A percentile compares a stretch with the other conserved stretches of the same genome.
phyloP scores from a whole-genome alignment of 139 green algal species.

The Chlamydomonas sp. region DNA sequence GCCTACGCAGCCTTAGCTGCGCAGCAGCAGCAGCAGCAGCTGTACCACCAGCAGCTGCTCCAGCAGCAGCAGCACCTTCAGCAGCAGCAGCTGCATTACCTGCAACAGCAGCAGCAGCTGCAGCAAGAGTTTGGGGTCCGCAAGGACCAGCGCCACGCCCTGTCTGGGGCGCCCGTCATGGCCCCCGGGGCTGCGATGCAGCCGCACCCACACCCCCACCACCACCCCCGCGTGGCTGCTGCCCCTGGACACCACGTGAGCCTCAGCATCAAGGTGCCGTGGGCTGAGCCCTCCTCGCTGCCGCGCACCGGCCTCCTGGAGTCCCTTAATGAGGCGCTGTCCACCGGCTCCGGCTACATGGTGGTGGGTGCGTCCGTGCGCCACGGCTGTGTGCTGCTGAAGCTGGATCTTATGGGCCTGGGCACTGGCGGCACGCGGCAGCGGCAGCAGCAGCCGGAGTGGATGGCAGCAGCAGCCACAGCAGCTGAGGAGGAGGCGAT shows the following conservation, averaged over 20 bases:
- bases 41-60: not conserved
- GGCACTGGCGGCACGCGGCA: not conserved
- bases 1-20: not conserved
- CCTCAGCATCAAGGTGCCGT: conserved; percentile 32
- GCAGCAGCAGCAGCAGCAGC: too few relatives aligned
- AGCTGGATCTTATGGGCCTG: conserved; percentile 1
- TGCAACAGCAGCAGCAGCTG: not conserved
- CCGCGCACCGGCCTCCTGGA: conserved; percentile 10
- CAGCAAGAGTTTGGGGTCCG: not conserved
- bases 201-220: not conserved
- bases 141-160: too few relatives aligned
- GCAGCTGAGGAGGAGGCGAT: too few relatives aligned
- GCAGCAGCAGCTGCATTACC: not conserved
- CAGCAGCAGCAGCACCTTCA: not conserved
- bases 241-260: not conserved
- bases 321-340: conserved; percentile 15
- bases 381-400: conserved; percentile 4
- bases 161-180: too few relatives aligned
- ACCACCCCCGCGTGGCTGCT: not conserved
- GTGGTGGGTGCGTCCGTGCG: conserved; percentile 25
- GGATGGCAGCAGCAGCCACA: not conserved
- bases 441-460: not conserved
- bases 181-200: not conserved
- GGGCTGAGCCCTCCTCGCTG: conserved; percentile 3
- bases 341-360: conserved; percentile 35